Base-by-base conservation (phyloP, 371 early-diverging fungal genomes). In the Lichtheimia corymbifera region DNA sequence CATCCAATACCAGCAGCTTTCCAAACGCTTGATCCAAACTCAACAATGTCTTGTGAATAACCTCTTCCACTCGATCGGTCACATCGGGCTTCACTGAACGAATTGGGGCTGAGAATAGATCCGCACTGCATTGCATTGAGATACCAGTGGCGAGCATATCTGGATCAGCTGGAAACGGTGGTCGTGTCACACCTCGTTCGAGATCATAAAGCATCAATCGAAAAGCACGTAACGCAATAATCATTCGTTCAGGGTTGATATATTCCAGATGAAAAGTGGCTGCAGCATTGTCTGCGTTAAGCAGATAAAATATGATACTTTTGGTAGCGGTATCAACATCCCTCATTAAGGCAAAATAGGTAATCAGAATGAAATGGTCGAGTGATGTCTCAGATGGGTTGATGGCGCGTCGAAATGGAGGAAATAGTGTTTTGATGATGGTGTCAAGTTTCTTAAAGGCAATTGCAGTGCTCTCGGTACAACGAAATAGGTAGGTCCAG, bases 401-500 rank as follows among this genome's bases (percentile, higher is more conserved):
- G 4, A 91, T 83, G 25, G 87, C 82, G 15, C 87, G 80, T 25
- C 92, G 80, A 45, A 81, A 80, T 1, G 86, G 79, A 0, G 91
- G 88, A 50, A 91, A 91, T 53, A 93, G 70, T 1, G 83, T 86
- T 58, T 86, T 86, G 47, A 90, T 77, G 41, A 93, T 75, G 2
- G 63, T 65, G 57, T 91, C 93, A 15, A 92, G 68, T 41, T 83
- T 75, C 58, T 87, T 87, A 30, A 83, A 78, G 0, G 86, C 77
- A 9, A 69, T 76, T 12, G 79, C 66, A 5, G 83, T 81, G 35
- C 90, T 75, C 57, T 94, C 96, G 4, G 83, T 81, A 64, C 91
- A 94, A 50, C 97, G 88, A 71, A 92, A 95, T 13, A 97, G 70
- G 63, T 95, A 96, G 2, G 94, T 93, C 99, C 99, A 98, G 20